Evolutionary conservation across 78 protist genomes (phyloP), one percentile per base, ranked within the genome.

Genomic region (Polysphondylium violaceum): DNA sequence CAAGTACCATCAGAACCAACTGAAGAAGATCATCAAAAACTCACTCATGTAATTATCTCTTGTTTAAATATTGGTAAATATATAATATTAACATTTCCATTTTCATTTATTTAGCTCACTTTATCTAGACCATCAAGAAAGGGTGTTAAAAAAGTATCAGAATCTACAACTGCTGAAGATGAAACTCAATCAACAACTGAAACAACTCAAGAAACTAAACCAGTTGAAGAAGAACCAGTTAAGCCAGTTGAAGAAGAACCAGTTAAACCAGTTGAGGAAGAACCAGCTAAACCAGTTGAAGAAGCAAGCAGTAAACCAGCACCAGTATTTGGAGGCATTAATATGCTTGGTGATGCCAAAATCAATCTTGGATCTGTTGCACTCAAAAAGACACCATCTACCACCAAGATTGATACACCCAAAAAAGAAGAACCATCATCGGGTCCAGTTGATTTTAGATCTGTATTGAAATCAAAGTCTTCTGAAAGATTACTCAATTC

Each of bases 121-220:
- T 53, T 79, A 23, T 79, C 88, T 33, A 64, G 88, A 67, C 88
- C 88, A 79, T 60, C 86, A 0, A 76, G 60, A 21, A 76, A 61
- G 60, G 59, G 59, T 47, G 47, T 7, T 41, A n/a, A 43, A 68
- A 36, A 44, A 8, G 41, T 21, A 61, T 35, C 44, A 59, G 64
- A 38, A 56, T 12, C 44, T 0, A 55, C 35, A 7, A 29, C 25
- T 31, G 75, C 17, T 21, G 58, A 21, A 41, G 25, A 44, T 23
- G 74, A 76, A 61, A 3, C 65, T 51, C 29, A 72, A 58, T 25
- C 65, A 12, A 21, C 3, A 33, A 19, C 19, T 5, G 36, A 40
- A 75, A n/a, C 14, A 75, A 35, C 85, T 58, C 27, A n/a, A 36
- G 4, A 19, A 1, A 29, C 21, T 27, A 29, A 50, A 44, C 31